Conservation (phyloP, 2,329 filamentous ascomycete genomes). For the Shiraia sp. region DNA sequence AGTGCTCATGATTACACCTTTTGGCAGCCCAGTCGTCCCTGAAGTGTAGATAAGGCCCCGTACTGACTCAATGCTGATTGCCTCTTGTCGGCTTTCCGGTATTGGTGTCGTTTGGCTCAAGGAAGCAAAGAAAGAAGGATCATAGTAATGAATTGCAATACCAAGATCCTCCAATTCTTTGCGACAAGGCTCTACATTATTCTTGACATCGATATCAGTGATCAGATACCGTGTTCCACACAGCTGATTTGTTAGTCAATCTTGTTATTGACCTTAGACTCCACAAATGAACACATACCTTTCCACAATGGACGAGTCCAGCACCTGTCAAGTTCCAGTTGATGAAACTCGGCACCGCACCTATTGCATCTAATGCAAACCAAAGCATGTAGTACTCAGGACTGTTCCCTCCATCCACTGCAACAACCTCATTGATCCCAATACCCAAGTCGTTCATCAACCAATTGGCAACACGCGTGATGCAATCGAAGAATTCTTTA, state of each 20-base stretch:
- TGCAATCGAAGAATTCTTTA: constrained; percentile 33
- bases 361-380: constrained; percentile 43
- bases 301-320: constrained; percentile 41
- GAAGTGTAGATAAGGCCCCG: constrained; percentile 42
- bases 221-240: constrained; percentile 53
- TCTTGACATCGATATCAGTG: constrained; percentile 54
- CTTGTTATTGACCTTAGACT: constrained; percentile 13
- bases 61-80: constrained; percentile 28
- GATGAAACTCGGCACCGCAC: constrained; percentile 37
- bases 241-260: constrained; percentile 53
- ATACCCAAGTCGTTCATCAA: constrained; percentile 41
- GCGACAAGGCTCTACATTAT: constrained; percentile 46
- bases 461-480: constrained; percentile 40
- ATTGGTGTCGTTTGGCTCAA: constrained; percentile 26
- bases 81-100: constrained; percentile 27
- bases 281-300: constrained; percentile 41
- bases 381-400: constrained; percentile 44
- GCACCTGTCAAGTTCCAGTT: constrained; percentile 44
- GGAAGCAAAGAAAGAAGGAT: constrained; percentile 27
- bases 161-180: constrained; percentile 24
- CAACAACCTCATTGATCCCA: constrained; percentile 37
- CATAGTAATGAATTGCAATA: constrained; percentile 36
- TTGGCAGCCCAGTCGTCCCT: constrained; percentile 43
- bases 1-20: constrained; percentile 34
- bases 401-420: constrained; percentile 41